Base-by-base conservation (phyloP, 129 eudicot species). In the Cynara cardunculus region DNA sequence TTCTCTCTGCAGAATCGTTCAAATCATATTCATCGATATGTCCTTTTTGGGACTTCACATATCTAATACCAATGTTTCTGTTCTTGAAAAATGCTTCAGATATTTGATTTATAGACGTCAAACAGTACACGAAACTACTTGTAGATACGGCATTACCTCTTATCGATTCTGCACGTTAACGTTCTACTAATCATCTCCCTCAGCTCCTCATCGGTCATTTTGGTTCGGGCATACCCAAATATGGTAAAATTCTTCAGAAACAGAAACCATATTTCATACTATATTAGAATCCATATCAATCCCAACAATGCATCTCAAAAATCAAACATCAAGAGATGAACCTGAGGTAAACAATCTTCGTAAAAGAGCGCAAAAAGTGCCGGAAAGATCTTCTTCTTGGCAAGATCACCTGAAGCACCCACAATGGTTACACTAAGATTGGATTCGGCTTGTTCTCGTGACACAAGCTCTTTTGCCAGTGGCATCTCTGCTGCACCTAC, bases 341-440 rank as follows among this genome's bases (percentile, higher is more conserved):
- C 98, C 98, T 88, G 88, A 39, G 98, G 98, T 21, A 94, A 90
- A 69, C 89, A 91, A 68, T 74, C 98, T 37, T 94, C 97, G 49
- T 94, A 94, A 78, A 77, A 94, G 62, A 94, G 86, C 79, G 98
- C 97, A 75, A 94, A 94, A 79, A 94, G 94, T 11, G 97, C 97
- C 0, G 98, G 98, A 75, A 91, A 91, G 5, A 90, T 94, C 82
- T 94, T 94, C 83, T 94, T 94, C 86, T 90, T 94, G 56, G 98
- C 98, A 56, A 94, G 97, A 80, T 94, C 98, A 32, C 98, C 98
- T 32, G 98, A 94, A 76, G 98, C 98, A 46, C 98, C 98, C 53
- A 94, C 90, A 53, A 94, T 87, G 35, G 90, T 91, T 21, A 94
- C 88, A 81, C 91, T 91, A 62, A 94, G 92, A 72, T 72, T 90